These are phyloP conservation scores for Carex littledalei DNA, from an alignment of 176 grass and related monocot genomes.

Conservation along the genomic window DNA sequence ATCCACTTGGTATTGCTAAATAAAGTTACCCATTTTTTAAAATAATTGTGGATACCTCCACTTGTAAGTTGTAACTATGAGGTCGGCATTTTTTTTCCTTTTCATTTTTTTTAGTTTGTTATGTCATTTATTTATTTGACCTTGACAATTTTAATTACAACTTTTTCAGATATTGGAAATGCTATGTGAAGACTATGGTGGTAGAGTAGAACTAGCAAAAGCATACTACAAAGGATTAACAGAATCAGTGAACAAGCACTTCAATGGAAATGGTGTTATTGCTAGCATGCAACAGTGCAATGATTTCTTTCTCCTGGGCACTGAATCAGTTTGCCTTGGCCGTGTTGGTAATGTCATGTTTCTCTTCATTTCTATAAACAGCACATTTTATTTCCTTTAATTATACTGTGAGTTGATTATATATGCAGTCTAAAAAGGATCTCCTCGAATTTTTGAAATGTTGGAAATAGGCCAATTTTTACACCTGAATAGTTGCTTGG, in stretches of 20 bases:
- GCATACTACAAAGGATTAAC: constrained; percentile 66
- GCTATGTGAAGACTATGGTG: constrained; percentile 85
- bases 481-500: not conserved
- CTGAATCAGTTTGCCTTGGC: constrained; percentile 69
- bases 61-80: not conserved
- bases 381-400: not conserved
- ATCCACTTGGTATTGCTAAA: not conserved
- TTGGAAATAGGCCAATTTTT: not conserved
- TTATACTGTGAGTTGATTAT: too few species aligned
- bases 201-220: constrained; percentile 68
- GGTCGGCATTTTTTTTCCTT: not conserved
- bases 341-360: constrained; percentile 40
- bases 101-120: not conserved
- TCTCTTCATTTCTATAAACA: not conserved
- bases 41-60: not conserved
- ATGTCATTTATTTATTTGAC: not conserved
- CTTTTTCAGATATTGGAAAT: constrained; percentile 64
- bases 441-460: not conserved
- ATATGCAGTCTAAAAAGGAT: not conserved
- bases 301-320: constrained; percentile 89
- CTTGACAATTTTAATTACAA: not conserved
- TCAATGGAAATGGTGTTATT: constrained; percentile 87
- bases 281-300: constrained; percentile 99
- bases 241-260: constrained; percentile 58
- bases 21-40: not conserved